phyloP scores from a whole-genome alignment of 129 eudicot species.

The Pseudognaphalium luteoalbum region DNA sequence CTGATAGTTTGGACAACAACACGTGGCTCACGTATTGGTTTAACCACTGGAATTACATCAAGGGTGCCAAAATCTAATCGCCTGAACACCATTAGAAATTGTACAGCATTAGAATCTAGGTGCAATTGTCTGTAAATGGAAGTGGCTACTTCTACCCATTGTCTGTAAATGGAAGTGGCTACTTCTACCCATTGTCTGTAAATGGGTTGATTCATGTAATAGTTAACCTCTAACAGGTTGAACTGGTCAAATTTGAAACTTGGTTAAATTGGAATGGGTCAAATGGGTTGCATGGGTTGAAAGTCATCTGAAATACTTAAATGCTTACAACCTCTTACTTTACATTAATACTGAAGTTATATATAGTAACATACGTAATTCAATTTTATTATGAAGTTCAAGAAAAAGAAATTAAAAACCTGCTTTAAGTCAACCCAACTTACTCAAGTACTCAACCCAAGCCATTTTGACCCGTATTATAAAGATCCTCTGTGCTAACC shows the following conservation, averaged over 20 bases:
- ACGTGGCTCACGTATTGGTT: conserved; percentile 96
- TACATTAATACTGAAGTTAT: no score
- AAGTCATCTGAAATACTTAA: no score
- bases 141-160: not conserved
- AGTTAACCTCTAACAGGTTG: no score
- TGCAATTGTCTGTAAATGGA: conserved; percentile 16
- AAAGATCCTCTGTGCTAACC: not conserved
- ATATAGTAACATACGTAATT: no score
- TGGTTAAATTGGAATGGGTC: no score
- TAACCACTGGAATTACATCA: conserved; percentile 79
- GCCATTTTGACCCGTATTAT: not conserved
- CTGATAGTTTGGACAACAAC: conserved; percentile 97
- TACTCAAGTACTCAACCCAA: no score
- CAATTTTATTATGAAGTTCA: not conserved
- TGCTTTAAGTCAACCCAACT: not conserved
- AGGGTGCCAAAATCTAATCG: conserved; percentile 55
- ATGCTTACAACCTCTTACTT: no score
- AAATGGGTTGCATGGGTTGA: no score
- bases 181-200: not conserved
- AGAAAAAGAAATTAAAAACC: not conserved
- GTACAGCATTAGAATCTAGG: conserved; percentile 14
- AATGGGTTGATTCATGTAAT: not conserved
- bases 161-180: not conserved
- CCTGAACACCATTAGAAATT: conserved; percentile 42
- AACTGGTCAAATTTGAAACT: no score